These are phyloP conservation scores for Rhodotorula graminis DNA, from an alignment of 768 basidiomycete genomes.

Conservation along the genomic window DNA sequence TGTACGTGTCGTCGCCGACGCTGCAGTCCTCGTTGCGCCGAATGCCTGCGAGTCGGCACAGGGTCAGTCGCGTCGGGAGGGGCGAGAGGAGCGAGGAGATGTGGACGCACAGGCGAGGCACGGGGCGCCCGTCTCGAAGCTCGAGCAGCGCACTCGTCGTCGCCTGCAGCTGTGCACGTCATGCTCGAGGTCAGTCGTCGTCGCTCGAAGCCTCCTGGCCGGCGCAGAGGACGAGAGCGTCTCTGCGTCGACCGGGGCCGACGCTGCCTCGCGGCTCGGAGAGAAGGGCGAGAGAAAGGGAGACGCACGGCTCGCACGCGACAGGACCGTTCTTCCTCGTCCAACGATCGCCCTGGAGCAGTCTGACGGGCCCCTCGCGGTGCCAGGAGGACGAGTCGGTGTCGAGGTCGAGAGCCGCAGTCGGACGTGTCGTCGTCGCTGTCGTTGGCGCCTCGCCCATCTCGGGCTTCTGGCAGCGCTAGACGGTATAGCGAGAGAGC, in stretches of 20 bases:
- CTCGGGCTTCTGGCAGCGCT: too few species aligned
- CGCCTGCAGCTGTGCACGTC: not conserved
- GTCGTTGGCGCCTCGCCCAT: too few species aligned
- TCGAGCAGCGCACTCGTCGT: constrained; percentile 7
- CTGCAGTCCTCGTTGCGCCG: not conserved
- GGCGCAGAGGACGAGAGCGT: too few species aligned
- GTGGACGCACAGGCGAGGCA: not conserved
- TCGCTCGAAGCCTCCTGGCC: too few species aligned
- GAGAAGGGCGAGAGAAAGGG: too few species aligned
- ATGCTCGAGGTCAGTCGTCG: not conserved
- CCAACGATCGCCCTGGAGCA: not conserved
- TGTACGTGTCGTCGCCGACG: constrained; percentile 9
- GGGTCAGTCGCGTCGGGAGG: too few species aligned
- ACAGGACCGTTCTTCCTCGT: constrained; percentile 5
- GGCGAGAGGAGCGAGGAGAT: not conserved
- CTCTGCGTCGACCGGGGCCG: too few species aligned
- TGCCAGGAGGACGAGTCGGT: constrained; percentile 1
- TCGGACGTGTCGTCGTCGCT: not conserved
- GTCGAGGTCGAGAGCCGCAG: too few species aligned
- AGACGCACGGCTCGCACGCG: constrained; percentile 10
- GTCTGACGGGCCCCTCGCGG: not conserved
- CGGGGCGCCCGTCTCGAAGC: constrained; percentile 11
- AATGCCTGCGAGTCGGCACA: not conserved
- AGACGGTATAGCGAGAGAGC: too few species aligned
- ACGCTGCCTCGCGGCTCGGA: not conserved